Conservation (phyloP, 2,329 filamentous ascomycete genomes). For the Aspergillus candidus region DNA sequence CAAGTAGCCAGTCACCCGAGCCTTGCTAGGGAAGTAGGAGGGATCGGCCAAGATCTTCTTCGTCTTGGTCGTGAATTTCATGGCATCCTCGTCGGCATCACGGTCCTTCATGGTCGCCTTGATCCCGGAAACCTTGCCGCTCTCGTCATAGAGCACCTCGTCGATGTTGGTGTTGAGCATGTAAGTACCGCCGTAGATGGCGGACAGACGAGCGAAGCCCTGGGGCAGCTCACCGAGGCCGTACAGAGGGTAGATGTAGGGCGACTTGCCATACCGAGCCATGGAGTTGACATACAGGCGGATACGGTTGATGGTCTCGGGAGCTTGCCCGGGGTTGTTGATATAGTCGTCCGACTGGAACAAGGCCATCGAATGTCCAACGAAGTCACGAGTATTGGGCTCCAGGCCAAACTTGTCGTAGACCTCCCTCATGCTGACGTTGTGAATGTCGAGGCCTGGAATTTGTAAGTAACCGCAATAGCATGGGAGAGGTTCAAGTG, state of each 20-base stretch:
- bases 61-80: conserved; percentile 94
- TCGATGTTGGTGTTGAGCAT: conserved; percentile 97
- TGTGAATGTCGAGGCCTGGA: conserved; percentile 70
- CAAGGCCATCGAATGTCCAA: conserved; percentile 96
- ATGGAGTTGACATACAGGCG: conserved; percentile 96
- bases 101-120: conserved; percentile 93
- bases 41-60: conserved; percentile 95
- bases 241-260: conserved; percentile 98
- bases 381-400: conserved; percentile 82
- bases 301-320: conserved; percentile 85
- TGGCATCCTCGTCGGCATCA: conserved; percentile 64
- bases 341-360: conserved; percentile 89
- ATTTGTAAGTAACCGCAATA: conserved; percentile 14
- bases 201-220: conserved; percentile 92
- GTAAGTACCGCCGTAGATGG: conserved; percentile 98
- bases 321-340: conserved; percentile 62
- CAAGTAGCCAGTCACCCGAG: conserved; percentile 79
- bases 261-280: conserved; percentile 94
- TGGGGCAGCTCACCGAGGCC: conserved; percentile 95
- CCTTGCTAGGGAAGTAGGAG: conserved; percentile 90
- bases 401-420: conserved; percentile 98
- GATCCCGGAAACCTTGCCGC: conserved; percentile 83
- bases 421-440: conserved; percentile 91
- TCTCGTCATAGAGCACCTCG: conserved; percentile 73
- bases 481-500: background rate